Evolutionary conservation across 2,329 filamentous ascomycete species (phyloP).

Genomic region (Aspergillus calidoustus): DNA sequence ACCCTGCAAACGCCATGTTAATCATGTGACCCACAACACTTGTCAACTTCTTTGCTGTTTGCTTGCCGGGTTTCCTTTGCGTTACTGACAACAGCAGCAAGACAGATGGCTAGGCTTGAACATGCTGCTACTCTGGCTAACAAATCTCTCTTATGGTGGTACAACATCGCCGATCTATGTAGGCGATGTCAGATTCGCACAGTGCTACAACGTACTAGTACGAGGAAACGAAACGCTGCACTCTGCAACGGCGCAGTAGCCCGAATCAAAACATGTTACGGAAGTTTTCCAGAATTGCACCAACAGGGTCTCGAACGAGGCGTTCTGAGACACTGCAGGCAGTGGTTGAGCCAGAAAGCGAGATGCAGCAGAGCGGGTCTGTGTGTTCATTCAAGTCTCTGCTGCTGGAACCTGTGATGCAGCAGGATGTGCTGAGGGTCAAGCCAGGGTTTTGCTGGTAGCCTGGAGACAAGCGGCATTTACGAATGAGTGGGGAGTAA

Average conservation of each 20-base stretch:
- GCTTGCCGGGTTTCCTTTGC: not conserved
- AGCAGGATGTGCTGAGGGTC: not conserved
- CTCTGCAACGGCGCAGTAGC: not conserved
- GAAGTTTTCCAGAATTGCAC: not conserved
- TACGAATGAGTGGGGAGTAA: too few relatives aligned
- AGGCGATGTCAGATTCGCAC: not conserved
- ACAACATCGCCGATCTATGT: not conserved
- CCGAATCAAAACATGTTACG: not conserved
- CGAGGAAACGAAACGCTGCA: not conserved
- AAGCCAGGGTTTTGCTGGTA: not conserved
- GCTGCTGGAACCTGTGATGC: slow-evolving; percentile 8
- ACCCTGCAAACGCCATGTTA: not conserved
- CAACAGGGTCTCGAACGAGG: not conserved
- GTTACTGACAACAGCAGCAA: not conserved
- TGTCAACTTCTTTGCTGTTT: not conserved
- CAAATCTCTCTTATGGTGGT: not conserved
- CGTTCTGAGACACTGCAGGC: not conserved
- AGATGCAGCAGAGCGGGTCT: not conserved
- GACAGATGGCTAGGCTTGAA: not conserved
- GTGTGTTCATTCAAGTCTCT: not conserved
- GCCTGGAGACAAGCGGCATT: not conserved
- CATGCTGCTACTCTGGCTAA: not conserved
- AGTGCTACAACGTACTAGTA: not conserved
- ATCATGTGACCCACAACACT: not conserved
- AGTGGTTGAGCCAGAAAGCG: not conserved